Base-by-base conservation (phyloP, 208 protist species). In the Histomonas meleagridis region DNA sequence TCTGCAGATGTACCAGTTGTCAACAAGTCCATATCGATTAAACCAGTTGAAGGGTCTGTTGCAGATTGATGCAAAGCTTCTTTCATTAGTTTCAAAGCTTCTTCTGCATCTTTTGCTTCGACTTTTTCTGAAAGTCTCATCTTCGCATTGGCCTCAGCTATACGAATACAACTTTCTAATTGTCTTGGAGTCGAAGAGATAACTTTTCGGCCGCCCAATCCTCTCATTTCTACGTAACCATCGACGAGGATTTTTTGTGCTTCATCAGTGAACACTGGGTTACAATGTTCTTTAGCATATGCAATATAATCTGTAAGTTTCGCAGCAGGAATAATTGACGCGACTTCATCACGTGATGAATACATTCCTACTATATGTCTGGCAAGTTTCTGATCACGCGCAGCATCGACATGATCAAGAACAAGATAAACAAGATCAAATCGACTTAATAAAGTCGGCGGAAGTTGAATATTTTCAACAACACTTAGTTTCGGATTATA, bases 351-450 rank as follows among this genome's bases (percentile, higher is more conserved):
- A 1, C 43, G 40, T 92, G 46, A 18, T 70, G 53, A 5, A 91
- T 99, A 99, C 12, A 99, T 93, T 0, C 94, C 95, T 26, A 99
- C 94, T 48, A 99, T 96, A 94, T 99, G 98, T 28, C 93, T 91
- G 4, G 98, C 97, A 0, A 99, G 96, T 43, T 94, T 93, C 4
- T 95, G 70, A 93, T 99, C 98, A 49, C 95, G 94, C 23, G 65
- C 91, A 40, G 96, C 94, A 93, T 98, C 95, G 48, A 98, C 94
- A n/a, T 95, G 95, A 94, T 99, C 98, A 10, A 99, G 94, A 38
- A 98, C 93, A 26, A 99, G 94, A 94, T 98, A 99, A 93, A 99
- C 98, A 32, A 99, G 95, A 92, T 99, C 98, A 94, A 99, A 98
- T 46, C 98, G 94, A 1, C 98, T 99, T 32, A 99, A 95, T 3